Evolutionary conservation across 1,284 basidiomycete genomes (phyloP), one percentile per base, ranked within the genome.

Genomic region (Ustilago xerochloae): DNA sequence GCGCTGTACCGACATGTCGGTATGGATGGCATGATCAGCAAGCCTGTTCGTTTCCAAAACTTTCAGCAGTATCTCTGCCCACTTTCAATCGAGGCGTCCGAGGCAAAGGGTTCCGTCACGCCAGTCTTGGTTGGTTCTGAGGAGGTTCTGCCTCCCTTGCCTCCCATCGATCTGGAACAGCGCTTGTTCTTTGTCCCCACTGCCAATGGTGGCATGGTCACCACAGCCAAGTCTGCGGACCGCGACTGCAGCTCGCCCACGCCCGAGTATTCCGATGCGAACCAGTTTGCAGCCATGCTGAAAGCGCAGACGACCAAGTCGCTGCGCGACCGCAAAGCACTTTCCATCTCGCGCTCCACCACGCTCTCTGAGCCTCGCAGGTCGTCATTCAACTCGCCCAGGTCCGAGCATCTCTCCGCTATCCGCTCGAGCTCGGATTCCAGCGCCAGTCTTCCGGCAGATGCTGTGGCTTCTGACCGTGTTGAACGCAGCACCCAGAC

Each of bases 11-110:
- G 75, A 26, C 52, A 63, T 12, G 59, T 63, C 16, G 70, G 73
- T 51, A 73, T 80, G 71, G 68, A 77, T 38, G 78, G 78, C 26
- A 64, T 77, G 64, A 78, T 80, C 55, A 60, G 70, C 63, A 80
- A 80, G 57, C 78, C 78, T 6, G 78, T 78, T 4, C 62, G 59
- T 24, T 73, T 68, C 46, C 59, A 73, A 13, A 59, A 72, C 32
- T 64, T 80, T 48, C 61, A 57, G 24, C 59, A 77, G 61, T 72
- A 77, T 24, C 46, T 79, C 38, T 63, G 51, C 28, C 74, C 77
- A 1, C 66, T 79, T n/a, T 64, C 68, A 15, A 38, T 63, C 28
- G 69, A 69, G 35, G 75, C 70, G 4, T 32, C 26, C 26, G 55
- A 62, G 24, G 65, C 65, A 12, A 57, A 55, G 32, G 48, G 53